phyloP scores from a whole-genome alignment of 345 rosid genomes.

The Kandelia obovata region DNA sequence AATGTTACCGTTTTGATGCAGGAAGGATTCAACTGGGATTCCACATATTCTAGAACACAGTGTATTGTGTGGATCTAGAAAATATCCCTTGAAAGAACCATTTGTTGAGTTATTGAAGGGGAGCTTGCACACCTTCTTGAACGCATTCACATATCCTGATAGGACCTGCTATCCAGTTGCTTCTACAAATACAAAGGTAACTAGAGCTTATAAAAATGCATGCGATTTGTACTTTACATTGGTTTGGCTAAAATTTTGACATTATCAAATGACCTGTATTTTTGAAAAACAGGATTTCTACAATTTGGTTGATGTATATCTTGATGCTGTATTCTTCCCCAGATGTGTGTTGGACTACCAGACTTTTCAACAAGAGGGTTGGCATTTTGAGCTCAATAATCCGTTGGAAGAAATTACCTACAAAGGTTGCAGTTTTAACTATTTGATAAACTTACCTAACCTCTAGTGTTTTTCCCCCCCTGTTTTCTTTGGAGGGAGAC shows the following conservation, averaged over 20 bases:
- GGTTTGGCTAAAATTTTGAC: not conserved
- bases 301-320: constrained; percentile 90
- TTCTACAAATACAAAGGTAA: constrained; percentile 87
- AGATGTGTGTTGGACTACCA: constrained; percentile 84
- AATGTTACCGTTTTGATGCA: constrained; percentile 32
- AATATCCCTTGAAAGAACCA: constrained; percentile 96
- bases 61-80: constrained; percentile 91
- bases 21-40: constrained; percentile 94
- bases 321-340: constrained; percentile 98
- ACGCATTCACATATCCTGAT: constrained; percentile 97
- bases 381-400: constrained; percentile 92
- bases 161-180: constrained; percentile 98
- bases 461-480: not conserved
- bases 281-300: constrained; percentile 71
- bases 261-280: constrained; percentile 6
- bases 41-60: constrained; percentile 98
- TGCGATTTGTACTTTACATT: not conserved
- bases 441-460: not conserved
- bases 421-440: constrained; percentile 50
- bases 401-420: constrained; percentile 84
- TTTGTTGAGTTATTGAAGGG: constrained; percentile 94
- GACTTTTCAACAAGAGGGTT: constrained; percentile 98
- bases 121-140: constrained; percentile 85
- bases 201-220: not conserved
- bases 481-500: not conserved